Percentiles rank a stretch among this genome's conserved stretches.
Evolutionary conservation across 192 early-diverging fungal genomes (phyloP).

Genomic region (Entomortierella chlamydospora): DNA sequence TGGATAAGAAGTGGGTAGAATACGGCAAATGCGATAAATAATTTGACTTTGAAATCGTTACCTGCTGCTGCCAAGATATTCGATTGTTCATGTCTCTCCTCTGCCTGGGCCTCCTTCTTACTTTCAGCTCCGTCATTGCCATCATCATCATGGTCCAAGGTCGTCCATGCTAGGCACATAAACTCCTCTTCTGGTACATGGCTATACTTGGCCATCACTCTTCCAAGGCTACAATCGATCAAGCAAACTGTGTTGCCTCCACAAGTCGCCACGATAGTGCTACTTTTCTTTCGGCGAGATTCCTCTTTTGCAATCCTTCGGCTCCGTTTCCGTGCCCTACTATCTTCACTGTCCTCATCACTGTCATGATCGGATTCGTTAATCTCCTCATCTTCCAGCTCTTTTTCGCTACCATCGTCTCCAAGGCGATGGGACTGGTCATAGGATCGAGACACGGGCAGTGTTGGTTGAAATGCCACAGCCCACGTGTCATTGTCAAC

Average conservation of each 20-base stretch:
- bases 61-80: slow-evolving; percentile 58
- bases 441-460: slow-evolving; percentile 10
- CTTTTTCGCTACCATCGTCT: neutral
- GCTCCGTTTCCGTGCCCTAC: neutral
- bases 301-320: neutral
- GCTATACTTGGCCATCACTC: slow-evolving; percentile 58
- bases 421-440: neutral
- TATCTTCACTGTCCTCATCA: slow-evolving; percentile 2
- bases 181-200: slow-evolving; percentile 63
- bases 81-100: slow-evolving; percentile 8
- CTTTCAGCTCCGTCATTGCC: neutral
- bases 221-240: slow-evolving; percentile 56
- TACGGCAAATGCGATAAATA: neutral
- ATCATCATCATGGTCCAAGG: slow-evolving; percentile 15
- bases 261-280: slow-evolving; percentile 56
- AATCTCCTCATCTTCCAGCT: neutral
- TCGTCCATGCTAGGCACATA: slow-evolving; percentile 63
- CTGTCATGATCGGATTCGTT: neutral
- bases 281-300: neutral
- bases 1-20: neutral
- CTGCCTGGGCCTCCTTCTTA: neutral
- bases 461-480: slow-evolving; percentile 56
- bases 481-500: slow-evolving; percentile 54
- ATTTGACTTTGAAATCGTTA: no score
- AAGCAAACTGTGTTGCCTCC: slow-evolving; percentile 58